Evolutionary conservation across 805 yeast genomes (phyloP).

Genomic region (Pichia manshurica): DNA sequence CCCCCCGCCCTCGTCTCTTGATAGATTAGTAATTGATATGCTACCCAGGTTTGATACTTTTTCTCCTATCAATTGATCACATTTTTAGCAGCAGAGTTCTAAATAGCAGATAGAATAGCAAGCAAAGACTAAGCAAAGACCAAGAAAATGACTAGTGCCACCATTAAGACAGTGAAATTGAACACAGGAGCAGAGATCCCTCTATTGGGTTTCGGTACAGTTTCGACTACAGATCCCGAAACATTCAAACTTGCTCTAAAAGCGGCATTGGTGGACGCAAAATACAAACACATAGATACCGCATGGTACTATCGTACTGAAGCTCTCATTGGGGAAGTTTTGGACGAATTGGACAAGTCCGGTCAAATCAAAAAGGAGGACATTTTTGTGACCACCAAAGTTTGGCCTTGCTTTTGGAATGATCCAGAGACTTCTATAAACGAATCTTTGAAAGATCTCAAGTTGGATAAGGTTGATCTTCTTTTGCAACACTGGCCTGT

Average conservation of each 20-base stretch:
- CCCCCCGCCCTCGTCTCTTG: no score
- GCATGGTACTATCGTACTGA: constrained; percentile 48
- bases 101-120: no score
- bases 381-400: constrained; percentile 68
- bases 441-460: constrained; percentile 35
- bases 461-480: constrained; percentile 42
- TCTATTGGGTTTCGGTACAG: constrained; percentile 68
- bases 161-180: constrained; percentile 32
- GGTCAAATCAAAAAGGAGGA: constrained; percentile 45
- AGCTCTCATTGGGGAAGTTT: constrained; percentile 37
- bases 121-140: no score
- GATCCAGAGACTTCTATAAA: constrained; percentile 38
- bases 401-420: constrained; percentile 46
- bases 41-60: no score
- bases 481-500: constrained; percentile 48
- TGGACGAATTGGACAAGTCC: constrained; percentile 42
- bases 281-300: constrained; percentile 46
- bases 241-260: constrained; percentile 19
- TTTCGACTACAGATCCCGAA: constrained; percentile 9
- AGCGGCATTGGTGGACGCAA: constrained; percentile 33
- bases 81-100: no score
- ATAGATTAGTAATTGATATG: no score
- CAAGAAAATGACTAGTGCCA: constrained; percentile 1
- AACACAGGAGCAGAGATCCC: constrained; percentile 66
- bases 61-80: no score